Percentiles rank a stretch among this genome's conserved stretches.
Conservation (phyloP, 345 rosid species). For the Angophora floribunda region DNA sequence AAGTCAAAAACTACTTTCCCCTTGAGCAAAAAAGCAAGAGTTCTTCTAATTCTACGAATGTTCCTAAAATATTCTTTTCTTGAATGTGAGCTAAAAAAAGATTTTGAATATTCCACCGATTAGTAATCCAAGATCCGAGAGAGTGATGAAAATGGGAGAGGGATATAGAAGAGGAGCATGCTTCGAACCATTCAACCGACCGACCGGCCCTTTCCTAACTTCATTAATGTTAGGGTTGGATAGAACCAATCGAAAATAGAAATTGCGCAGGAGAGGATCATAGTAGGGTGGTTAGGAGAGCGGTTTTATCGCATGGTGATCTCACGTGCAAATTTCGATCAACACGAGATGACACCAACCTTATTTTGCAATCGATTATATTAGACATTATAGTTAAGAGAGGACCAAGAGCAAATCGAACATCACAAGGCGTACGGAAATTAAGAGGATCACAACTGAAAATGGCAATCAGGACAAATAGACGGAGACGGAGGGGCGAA, state of each 20-base stretch:
- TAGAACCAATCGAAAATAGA: neutral
- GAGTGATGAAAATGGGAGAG: neutral
- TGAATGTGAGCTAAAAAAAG: neutral
- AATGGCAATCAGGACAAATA: neutral
- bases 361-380: neutral
- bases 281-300: neutral
- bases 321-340: fast-evolving
- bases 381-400: neutral
- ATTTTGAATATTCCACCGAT: neutral
- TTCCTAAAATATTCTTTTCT: neutral
- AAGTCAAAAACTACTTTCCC: neutral
- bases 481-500: neutral
- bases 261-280: neutral
- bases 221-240: neutral
- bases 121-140: neutral
- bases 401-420: neutral
- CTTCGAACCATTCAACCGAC: neutral
- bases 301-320: neutral
- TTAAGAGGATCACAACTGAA: neutral
- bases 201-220: neutral
- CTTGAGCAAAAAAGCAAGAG: neutral
- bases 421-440: neutral
- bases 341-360: neutral
- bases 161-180: neutral
- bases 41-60: neutral